Percentiles rank a stretch among this genome's conserved stretches.
These are phyloP conservation scores for Sparassis latifolia DNA, from an alignment of 1,284 basidiomycete species.

Conservation along the genomic window DNA sequence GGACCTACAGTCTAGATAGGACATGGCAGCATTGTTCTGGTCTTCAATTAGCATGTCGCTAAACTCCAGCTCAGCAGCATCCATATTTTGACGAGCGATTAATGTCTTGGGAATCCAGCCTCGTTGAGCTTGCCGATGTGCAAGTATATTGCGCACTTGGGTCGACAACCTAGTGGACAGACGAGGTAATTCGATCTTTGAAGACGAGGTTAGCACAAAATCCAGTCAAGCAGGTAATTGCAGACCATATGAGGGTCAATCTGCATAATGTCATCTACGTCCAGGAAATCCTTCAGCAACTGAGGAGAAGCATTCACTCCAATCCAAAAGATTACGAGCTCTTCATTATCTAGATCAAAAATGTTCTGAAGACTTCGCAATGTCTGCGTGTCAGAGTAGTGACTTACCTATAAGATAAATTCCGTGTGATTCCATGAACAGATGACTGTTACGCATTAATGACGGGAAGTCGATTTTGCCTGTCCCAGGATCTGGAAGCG, in stretches of 20 bases:
- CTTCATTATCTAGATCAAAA: constrained; percentile 75
- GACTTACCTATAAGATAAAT: constrained; percentile 80
- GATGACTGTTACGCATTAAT: constrained; percentile 80
- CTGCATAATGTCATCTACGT: constrained; percentile 70
- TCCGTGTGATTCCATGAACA: constrained; percentile 87
- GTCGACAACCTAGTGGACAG: constrained; percentile 75
- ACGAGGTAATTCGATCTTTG: constrained; percentile 65
- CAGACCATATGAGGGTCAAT: constrained; percentile 73
- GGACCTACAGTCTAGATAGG: constrained; percentile 76
- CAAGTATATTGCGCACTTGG: constrained; percentile 83
- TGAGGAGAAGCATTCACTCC: constrained; percentile 80
- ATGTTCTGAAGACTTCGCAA: no score
- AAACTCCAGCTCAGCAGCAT: constrained; percentile 92
- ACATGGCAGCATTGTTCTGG: constrained; percentile 91
- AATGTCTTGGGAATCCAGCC: constrained; percentile 62
- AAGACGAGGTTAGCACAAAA: background rate
- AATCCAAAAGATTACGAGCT: constrained; percentile 87
- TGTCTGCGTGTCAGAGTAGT: no score
- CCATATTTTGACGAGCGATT: constrained; percentile 88
- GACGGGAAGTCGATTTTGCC: constrained; percentile 68
- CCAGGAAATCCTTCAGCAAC: constrained; percentile 83
- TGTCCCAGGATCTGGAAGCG: constrained; percentile 55
- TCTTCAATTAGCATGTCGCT: constrained; percentile 97
- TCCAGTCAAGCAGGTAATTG: constrained; percentile 2
- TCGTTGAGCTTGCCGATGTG: constrained; percentile 59